Base-by-base conservation (phyloP, 169 alveolate species). In the Eimeria tenella region DNA sequence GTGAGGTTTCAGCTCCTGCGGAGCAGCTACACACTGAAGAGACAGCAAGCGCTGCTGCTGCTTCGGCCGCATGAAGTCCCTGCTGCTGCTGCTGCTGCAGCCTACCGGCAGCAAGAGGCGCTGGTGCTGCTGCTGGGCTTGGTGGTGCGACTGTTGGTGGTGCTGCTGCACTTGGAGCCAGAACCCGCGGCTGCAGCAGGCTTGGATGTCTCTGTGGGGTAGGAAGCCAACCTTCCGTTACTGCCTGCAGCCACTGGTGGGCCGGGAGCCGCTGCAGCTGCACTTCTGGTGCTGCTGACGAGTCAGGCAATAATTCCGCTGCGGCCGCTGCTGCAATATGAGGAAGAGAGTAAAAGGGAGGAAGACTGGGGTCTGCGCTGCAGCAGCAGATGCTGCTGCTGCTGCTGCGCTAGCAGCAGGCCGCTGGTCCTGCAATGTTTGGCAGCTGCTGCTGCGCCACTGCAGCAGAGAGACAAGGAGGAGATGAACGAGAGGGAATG, bases 391-490 rank as follows among this genome's bases (percentile, higher is more conserved):
- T 23, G 81, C 81, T 71, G 81, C 81, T 71, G 55, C 81, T 71
- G 81, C 81, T 71, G 65, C 65, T 58, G n/a, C 17, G 10, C 68
- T 62, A 62, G 63, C 50, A 75, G 86, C 86, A 75, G 86, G 86
- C 86, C 86, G 86, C 86, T 75, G 60, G 86, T 75, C 86, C 86
- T 75, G 86, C 86, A 50, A 50, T 52, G 86, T 42, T n/a, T 56
- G 17, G 86, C 86, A 75, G 86, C 86, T 42, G 86, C 60, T 42
- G 49, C 63, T 42, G 49, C 63, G n/a, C 10, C 63, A 75, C 86
- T 6, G 86, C 86, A 49, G 68, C 86, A 52, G 50, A 75, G 86
- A 75, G 68, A 75, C 86, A 71, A 1, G 81, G 56, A n/a, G n/a
- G 42, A 23, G 65, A 52, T 62, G 50, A 75, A 10, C 63, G n/a